These are phyloP conservation scores for Lentinula sp. DNA, from an alignment of 768 basidiomycete genomes.

Conservation along the genomic window DNA sequence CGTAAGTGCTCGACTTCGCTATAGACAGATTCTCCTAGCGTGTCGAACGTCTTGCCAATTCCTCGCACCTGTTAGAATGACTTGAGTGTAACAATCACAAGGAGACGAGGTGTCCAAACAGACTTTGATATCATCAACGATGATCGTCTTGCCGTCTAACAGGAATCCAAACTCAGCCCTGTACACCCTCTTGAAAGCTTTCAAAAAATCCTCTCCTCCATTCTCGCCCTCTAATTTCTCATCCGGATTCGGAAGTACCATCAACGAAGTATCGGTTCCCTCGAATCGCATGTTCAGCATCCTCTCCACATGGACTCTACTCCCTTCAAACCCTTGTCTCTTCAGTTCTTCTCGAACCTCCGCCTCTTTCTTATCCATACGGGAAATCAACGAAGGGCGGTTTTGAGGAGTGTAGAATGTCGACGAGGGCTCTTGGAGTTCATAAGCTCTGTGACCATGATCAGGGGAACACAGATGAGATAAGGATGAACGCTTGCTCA, in stretches of 20 bases:
- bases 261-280: conserved; percentile 88
- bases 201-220: conserved; percentile 66
- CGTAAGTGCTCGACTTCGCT: conserved; percentile 52
- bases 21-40: conserved; percentile 74
- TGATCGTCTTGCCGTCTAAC: conserved; percentile 73
- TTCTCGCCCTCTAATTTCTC: conserved; percentile 33
- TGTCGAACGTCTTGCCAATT: conserved; percentile 85
- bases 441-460: conserved; percentile 54
- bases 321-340: conserved; percentile 74
- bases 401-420: conserved; percentile 65
- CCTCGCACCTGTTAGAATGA: conserved; percentile 59
- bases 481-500: no score
- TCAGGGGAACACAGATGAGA: no score
- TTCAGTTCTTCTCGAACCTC: conserved; percentile 63
- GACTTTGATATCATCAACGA: conserved; percentile 91
- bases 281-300: conserved; percentile 93
- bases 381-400: conserved; percentile 44
- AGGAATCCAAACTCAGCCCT: conserved; percentile 90
- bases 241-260: conserved; percentile 56
- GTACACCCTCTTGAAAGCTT: conserved; percentile 75
- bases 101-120: neutral
- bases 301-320: conserved; percentile 68
- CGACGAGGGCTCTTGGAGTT: conserved; percentile 87
- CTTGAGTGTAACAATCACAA: neutral
- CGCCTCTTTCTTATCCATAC: conserved; percentile 62